A percentile compares a stretch with the other conserved stretches of the same genome.
These are phyloP conservation scores for Syzygium aromaticum DNA, from an alignment of 345 rosid species.

Conservation along the genomic window DNA sequence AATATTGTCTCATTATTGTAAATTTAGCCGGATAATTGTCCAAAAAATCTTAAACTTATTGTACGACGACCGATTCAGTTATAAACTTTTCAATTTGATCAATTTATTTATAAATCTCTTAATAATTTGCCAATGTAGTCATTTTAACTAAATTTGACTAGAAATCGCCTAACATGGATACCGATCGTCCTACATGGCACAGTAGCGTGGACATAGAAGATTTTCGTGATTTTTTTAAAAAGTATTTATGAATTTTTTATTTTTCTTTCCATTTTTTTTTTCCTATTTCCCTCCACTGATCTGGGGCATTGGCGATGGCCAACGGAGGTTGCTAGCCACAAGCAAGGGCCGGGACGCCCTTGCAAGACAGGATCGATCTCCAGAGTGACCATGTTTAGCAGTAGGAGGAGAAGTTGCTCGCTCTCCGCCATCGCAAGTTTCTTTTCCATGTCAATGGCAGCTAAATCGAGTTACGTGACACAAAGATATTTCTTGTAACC, in stretches of 20 bases:
- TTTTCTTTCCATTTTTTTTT: neutral
- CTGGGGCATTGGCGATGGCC: constrained; percentile 36
- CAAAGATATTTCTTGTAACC: neutral
- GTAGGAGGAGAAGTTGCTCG: constrained; percentile 33
- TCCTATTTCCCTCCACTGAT: neutral
- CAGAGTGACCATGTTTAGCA: constrained; percentile 20
- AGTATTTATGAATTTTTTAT: neutral
- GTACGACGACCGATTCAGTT: rapidly evolving
- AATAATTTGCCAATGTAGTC: neutral
- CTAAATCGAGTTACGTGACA: constrained; percentile 19
- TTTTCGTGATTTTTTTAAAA: neutral
- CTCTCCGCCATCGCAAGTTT: constrained; percentile 40
- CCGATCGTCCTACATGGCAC: rapidly evolving
- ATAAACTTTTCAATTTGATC: rapidly evolving
- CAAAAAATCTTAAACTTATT: neutral
- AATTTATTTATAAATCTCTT: neutral
- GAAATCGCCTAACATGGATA: neutral
- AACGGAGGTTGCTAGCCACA: neutral
- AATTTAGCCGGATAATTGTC: neutral
- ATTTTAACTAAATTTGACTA: neutral
- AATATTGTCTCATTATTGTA: neutral
- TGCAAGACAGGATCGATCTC: constrained; percentile 27
- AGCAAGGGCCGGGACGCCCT: constrained; percentile 39
- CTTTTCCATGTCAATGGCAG: constrained; percentile 42
- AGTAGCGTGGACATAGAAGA: rapidly evolving